These are phyloP conservation scores for Vinca minor DNA, from an alignment of 257 asterid genomes.

Conservation along the genomic window DNA sequence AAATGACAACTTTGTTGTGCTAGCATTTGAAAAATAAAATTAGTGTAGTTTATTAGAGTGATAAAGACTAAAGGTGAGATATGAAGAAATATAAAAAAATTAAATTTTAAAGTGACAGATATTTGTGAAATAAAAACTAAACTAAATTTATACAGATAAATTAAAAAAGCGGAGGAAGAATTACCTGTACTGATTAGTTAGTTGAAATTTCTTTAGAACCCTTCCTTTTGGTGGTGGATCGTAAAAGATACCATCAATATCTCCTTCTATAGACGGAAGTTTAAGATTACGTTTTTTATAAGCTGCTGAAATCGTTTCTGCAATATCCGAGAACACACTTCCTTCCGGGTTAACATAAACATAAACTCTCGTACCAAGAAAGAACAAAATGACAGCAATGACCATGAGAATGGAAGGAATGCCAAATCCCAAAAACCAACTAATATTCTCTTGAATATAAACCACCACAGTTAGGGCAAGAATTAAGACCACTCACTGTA, in stretches of 20 bases:
- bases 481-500: constrained; percentile 48
- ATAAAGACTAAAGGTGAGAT: no score
- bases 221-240: constrained; percentile 41
- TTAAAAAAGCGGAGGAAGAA: no score
- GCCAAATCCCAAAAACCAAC: constrained; percentile 64
- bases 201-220: constrained; percentile 31
- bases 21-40: no score
- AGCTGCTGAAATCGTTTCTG: constrained; percentile 42
- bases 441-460: constrained; percentile 55
- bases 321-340: constrained; percentile 52
- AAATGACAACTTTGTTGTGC: no score
- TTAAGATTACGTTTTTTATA: constrained; percentile 43
- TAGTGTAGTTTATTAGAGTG: no score
- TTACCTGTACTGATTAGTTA: constrained; percentile 49
- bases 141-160: no score
- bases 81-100: no score
- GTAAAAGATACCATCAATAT: constrained; percentile 20
- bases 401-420: constrained; percentile 53
- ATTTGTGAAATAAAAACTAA: no score
- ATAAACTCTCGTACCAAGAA: constrained; percentile 44
- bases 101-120: no score
- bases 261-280: constrained; percentile 17
- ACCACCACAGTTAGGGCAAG: constrained; percentile 55
- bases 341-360: constrained; percentile 68
- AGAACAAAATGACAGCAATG: constrained; percentile 38